A percentile compares a stretch with the other conserved stretches of the same genome.
These are phyloP conservation scores for Uronychia setigera DNA, from an alignment of 73 alveolate species.

Conservation along the genomic window DNA sequence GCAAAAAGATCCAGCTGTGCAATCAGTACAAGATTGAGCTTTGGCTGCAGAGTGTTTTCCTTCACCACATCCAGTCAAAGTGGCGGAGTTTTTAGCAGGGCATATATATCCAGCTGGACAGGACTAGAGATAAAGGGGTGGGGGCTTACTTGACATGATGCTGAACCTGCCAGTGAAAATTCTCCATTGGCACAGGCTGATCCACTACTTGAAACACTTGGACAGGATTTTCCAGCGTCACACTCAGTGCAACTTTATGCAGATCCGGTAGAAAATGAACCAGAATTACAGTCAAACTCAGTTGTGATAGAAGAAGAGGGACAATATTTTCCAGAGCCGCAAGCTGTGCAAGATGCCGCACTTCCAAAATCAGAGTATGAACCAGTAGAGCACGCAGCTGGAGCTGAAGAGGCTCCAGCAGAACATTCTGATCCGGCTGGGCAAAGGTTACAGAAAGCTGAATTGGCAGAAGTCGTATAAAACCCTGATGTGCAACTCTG, in stretches of 20 bases:
- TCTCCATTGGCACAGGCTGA: slow-evolving; percentile 53
- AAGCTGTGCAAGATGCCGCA: slow-evolving; percentile 33
- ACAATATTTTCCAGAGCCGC: slow-evolving; percentile 75
- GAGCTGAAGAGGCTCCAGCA: slow-evolving; percentile 30
- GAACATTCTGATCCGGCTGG: slow-evolving; percentile 61
- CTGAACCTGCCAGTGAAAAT: slow-evolving; percentile 51
- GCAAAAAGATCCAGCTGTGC: slow-evolving; percentile 68
- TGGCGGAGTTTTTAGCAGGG: not conserved
- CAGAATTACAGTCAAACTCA: slow-evolving; percentile 14
- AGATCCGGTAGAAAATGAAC: slow-evolving; percentile 39
- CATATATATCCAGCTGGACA: slow-evolving; percentile 47
- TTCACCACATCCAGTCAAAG: slow-evolving; percentile 5
- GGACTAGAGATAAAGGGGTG: slow-evolving; percentile 1
- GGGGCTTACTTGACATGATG: slow-evolving; percentile 44
- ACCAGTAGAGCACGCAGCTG: slow-evolving; percentile 64
- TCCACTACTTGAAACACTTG: slow-evolving; percentile 52
- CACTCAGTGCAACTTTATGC: slow-evolving; percentile 50
- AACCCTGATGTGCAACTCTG: slow-evolving; percentile 25
- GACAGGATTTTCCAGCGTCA: slow-evolving; percentile 73
- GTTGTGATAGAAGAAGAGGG: slow-evolving; percentile 50
- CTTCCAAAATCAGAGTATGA: slow-evolving; percentile 52
- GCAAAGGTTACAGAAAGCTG: slow-evolving; percentile 7
- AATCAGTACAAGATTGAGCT: slow-evolving; percentile 50
- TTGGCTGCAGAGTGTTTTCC: slow-evolving; percentile 20
- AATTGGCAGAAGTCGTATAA: not conserved